These are phyloP conservation scores for Phytophthora brassicae DNA, from an alignment of 352 stramenopile species.

Conservation along the genomic window DNA sequence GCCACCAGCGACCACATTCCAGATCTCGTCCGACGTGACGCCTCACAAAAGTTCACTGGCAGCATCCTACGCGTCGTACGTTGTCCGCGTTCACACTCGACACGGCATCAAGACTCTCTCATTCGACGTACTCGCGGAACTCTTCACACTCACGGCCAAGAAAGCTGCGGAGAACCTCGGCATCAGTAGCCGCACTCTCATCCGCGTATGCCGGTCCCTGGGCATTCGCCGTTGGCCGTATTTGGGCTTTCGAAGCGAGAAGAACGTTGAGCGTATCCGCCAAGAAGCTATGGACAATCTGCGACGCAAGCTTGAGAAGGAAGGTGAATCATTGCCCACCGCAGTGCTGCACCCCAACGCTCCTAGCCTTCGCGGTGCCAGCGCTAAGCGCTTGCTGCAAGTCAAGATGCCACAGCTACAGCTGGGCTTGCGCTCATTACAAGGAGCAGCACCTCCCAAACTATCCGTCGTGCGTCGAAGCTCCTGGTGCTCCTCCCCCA, in stretches of 20 bases:
- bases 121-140: slow-evolving; percentile 63
- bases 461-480: slow-evolving; percentile 13
- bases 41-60: slow-evolving; percentile 35
- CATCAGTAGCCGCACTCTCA: slow-evolving; percentile 79
- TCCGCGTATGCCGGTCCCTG: slow-evolving; percentile 73
- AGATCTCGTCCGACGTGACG: slow-evolving; percentile 11
- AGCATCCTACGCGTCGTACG: slow-evolving; percentile 53
- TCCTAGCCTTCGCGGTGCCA: slow-evolving; percentile 60
- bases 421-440: slow-evolving; percentile 17
- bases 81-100: slow-evolving; percentile 62
- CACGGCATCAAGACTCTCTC: slow-evolving; percentile 80
- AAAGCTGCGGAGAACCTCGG: slow-evolving; percentile 74
- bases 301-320: slow-evolving; percentile 67
- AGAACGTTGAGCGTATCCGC: slow-evolving; percentile 78
- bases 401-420: slow-evolving; percentile 53
- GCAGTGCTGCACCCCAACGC: slow-evolving; percentile 44
- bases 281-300: slow-evolving; percentile 79
- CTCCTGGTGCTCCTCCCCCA: slow-evolving; percentile 30
- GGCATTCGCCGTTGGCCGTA: slow-evolving; percentile 80
- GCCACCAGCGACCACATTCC: slow-evolving; percentile 11
- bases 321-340: slow-evolving; percentile 34
- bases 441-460: slow-evolving; percentile 9
- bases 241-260: slow-evolving; percentile 78
- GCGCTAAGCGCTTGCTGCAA: slow-evolving; percentile 71
- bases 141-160: slow-evolving; percentile 78